Percentiles rank a stretch among this genome's conserved stretches.
phyloP scores from a whole-genome alignment of 768 basidiomycete genomes.

The Suillus weaverae region DNA sequence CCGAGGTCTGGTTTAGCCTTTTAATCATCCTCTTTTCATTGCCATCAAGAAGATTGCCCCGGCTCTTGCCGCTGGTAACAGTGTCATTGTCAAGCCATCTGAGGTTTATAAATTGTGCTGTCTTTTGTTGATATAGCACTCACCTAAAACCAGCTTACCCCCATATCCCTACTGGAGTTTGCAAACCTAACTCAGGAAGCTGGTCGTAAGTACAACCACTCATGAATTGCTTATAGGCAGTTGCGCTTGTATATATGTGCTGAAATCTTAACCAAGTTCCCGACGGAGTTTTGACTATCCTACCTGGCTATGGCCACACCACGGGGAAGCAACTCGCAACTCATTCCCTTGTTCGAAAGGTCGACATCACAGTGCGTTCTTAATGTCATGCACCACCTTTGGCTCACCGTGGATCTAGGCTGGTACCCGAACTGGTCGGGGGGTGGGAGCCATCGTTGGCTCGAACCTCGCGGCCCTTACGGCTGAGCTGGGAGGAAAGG shows the following conservation, averaged over 20 bases:
- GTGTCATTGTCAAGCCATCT: slow-evolving; percentile 80
- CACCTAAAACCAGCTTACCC: slow-evolving; percentile 54
- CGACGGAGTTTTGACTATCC: slow-evolving; percentile 65
- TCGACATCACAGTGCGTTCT: slow-evolving; percentile 74
- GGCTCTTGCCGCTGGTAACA: slow-evolving; percentile 82
- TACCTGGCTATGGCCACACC: slow-evolving; percentile 68
- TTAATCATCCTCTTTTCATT: slow-evolving; percentile 88
- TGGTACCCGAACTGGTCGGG: slow-evolving; percentile 76
- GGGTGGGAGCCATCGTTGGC: slow-evolving; percentile 71
- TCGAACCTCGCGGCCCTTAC: slow-evolving; percentile 73
- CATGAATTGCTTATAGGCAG: not conserved
- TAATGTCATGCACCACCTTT: not conserved
- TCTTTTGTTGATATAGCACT: slow-evolving; percentile 1
- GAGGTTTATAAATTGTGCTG: slow-evolving; percentile 45
- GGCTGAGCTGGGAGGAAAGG: slow-evolving; percentile 88
- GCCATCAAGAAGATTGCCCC: slow-evolving; percentile 88
- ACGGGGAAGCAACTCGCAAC: slow-evolving; percentile 67
- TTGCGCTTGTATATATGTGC: not conserved
- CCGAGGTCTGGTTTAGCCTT: slow-evolving; percentile 51
- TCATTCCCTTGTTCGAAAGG: slow-evolving; percentile 70
- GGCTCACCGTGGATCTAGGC: slow-evolving; percentile 45
- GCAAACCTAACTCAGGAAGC: slow-evolving; percentile 61
- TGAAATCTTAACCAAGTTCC: slow-evolving; percentile 55
- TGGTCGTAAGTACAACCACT: slow-evolving; percentile 50
- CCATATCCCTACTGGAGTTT: slow-evolving; percentile 78